Percentiles rank a stretch among this genome's conserved stretches.
These are phyloP conservation scores for Escovopsis sp. DNA, from an alignment of 2,329 filamentous ascomycete genomes.

Conservation along the genomic window DNA sequence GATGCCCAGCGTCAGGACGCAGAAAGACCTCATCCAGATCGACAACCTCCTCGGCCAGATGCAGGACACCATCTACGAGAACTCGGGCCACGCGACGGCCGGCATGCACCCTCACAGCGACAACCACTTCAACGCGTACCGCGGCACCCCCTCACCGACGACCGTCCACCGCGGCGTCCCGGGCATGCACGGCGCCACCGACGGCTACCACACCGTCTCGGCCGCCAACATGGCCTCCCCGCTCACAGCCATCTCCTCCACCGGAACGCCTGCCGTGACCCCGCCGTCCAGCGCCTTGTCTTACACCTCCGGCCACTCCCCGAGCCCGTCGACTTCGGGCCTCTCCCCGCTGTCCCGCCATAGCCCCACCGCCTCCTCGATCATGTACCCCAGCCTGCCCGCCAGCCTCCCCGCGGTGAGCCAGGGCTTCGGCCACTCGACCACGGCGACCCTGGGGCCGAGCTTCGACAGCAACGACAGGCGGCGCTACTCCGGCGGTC, in stretches of 20 bases:
- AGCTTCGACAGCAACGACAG: conserved; percentile 49
- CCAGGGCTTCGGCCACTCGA: conserved; percentile 54
- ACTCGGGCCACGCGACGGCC: conserved; percentile 65
- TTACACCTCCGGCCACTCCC: conserved; percentile 65
- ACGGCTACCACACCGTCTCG: conserved; percentile 28
- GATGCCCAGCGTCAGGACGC: conserved; percentile 77
- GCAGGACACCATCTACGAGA: conserved; percentile 92
- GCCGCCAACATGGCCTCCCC: conserved; percentile 48
- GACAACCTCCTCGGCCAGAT: conserved; percentile 93
- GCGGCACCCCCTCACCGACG: conserved; percentile 40
- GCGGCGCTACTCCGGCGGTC: conserved; percentile 50
- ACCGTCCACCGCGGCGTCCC: conserved; percentile 23
- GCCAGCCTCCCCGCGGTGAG: conserved; percentile 44
- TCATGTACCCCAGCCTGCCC: conserved; percentile 59
- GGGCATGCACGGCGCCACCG: conserved; percentile 19
- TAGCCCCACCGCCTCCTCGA: conserved; percentile 41
- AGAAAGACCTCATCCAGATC: conserved; percentile 85
- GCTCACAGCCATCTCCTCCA: conserved; percentile 41
- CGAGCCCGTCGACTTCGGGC: conserved; percentile 53
- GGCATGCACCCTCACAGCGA: conserved; percentile 65
- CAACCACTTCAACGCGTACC: conserved; percentile 43
- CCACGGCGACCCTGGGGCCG: conserved; percentile 56
- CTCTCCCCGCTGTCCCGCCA: conserved; percentile 54
- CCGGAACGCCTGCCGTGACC: conserved; percentile 62
- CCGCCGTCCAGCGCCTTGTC: conserved; percentile 63